Base-by-base conservation (phyloP, 352 stramenopile species). In the Phytophthora chlamydospora region DNA sequence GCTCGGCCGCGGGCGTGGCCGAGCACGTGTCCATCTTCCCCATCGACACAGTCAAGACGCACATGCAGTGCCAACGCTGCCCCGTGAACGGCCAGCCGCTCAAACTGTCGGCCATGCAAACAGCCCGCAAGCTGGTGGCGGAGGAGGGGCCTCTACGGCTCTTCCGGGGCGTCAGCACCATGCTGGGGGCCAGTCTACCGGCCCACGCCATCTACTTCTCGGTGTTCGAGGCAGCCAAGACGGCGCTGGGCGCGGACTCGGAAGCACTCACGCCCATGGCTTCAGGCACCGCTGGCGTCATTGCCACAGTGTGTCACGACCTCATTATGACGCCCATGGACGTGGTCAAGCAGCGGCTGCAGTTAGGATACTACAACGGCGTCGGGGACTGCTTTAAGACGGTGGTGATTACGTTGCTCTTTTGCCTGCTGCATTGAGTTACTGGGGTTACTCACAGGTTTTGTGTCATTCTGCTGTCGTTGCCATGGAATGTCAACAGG, bases 21-120 rank as follows among this genome's bases (percentile, higher is more conserved):
- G 98, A 99, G 80, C 97, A 99, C 76, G 91, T 97, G 27, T 88
- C 97, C 35, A 97, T 99, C 53, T 99, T 99, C 78, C 98, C 98
- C 16, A 91, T 98, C 58, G 85, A 95, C 66, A 95, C 85, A 1
- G 77, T 95, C 56, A 95, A 95, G 81, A 99, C 97, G 7, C 93
- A 98, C 73, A 97, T 98, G 80, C 96, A 99, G 76, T 98, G 93
- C 71, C 83, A 95, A 56, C 76, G 59, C 21, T 95, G 85, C 62
- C 75, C 81, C 5, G 71, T 84, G 35, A 95, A 91, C 60, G 79
- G 78, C 44, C 78, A 80, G 43, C 68, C 68, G 40, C 31, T 89
- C 5, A 63, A 82, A 41, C 56, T 91, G 31, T 83, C 82, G 43
- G 83, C 85, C 29, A 74, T 73, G 8, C 73, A 89, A 43, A 95